Evolutionary conservation across 164 flowering plant species (phyloP), one percentile per base, ranked within the genome.

Genomic region (Tetracentron sinense): DNA sequence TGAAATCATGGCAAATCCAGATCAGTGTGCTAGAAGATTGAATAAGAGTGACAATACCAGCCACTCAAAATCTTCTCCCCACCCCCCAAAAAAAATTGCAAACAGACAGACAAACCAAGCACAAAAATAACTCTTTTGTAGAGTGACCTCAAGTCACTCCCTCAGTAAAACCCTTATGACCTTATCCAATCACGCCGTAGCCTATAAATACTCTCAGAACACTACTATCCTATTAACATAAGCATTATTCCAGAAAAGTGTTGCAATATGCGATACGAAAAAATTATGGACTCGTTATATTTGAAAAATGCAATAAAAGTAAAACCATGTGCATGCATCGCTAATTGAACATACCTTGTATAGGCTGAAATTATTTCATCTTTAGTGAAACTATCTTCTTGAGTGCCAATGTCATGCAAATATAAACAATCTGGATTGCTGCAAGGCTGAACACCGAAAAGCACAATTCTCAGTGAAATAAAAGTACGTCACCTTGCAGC

Each of bases 331-430:
- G 42, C 21, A 54, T 21, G 10, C 54, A 60, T 27, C 8, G 12
- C 27, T 17, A 42, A 28, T 42, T 51, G 27, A 58, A 22, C 22
- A 49, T 79, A 94, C 99, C 99, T 95, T 62, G 96, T 82, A 66
- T 82, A 90, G 3, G 92, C 87, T 23, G 99, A 84, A 72, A 89
- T 77, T 33, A 86, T 81, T 79, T 89, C 97, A 81, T 95, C 99
- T 79, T 95, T 92, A 4, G 94, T 82, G 60, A 89, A 95, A 74
- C 97, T 95, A 70, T 92, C 97, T 68, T 92, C 99, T 71, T 88
- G 90, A 19, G 92, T 78, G 47, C 99, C 97, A 76, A 90, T 56
- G 70, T 95, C 99, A 75, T 95, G 99, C 89, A 95, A 80, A 78
- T 95, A 95, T 52, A 95, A 70, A 72, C 99, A 95, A 74, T 95